These are phyloP conservation scores for Alternaria atra DNA, from an alignment of 2,329 filamentous ascomycete genomes.

Conservation along the genomic window DNA sequence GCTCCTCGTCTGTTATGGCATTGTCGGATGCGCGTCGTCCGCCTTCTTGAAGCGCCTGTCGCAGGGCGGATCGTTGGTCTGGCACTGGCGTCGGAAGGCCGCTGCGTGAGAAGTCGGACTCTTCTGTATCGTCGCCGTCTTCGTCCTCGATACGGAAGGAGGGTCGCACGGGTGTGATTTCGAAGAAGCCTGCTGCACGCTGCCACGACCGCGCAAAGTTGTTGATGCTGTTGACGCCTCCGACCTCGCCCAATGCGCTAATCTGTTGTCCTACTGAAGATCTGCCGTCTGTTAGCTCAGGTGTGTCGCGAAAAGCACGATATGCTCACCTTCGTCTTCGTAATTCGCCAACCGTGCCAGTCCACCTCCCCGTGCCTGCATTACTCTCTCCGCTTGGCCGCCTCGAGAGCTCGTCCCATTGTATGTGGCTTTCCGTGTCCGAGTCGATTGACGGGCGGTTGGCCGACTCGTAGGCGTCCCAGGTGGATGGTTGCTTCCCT, in stretches of 20 bases:
- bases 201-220: constrained; percentile 95
- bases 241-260: constrained; percentile 70
- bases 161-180: constrained; percentile 81
- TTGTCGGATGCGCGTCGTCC: constrained; percentile 51
- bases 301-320: background rate
- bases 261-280: constrained; percentile 62
- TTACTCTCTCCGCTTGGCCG: constrained; percentile 42
- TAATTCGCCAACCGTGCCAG: constrained; percentile 37
- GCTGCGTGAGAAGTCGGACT: constrained; percentile 42
- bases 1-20: constrained; percentile 49
- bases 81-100: constrained; percentile 42
- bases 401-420: constrained; percentile 50
- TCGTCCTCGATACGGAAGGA: constrained; percentile 68
- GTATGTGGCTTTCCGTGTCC: constrained; percentile 44
- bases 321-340: constrained; percentile 49
- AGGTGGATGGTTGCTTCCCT: constrained; percentile 55
- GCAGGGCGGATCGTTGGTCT: constrained; percentile 54
- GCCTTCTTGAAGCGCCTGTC: constrained; percentile 51
- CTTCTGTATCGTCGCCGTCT: constrained; percentile 39
- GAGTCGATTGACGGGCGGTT: constrained; percentile 55
- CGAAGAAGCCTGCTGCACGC: constrained; percentile 85
- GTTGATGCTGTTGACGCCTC: constrained; percentile 91
- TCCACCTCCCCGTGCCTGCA: constrained; percentile 36
- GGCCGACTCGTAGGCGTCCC: constrained; percentile 57
- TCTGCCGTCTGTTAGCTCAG: constrained; percentile 30